Evolutionary conservation across 768 basidiomycete species (phyloP).

Genomic region (Harrya chromipes): DNA sequence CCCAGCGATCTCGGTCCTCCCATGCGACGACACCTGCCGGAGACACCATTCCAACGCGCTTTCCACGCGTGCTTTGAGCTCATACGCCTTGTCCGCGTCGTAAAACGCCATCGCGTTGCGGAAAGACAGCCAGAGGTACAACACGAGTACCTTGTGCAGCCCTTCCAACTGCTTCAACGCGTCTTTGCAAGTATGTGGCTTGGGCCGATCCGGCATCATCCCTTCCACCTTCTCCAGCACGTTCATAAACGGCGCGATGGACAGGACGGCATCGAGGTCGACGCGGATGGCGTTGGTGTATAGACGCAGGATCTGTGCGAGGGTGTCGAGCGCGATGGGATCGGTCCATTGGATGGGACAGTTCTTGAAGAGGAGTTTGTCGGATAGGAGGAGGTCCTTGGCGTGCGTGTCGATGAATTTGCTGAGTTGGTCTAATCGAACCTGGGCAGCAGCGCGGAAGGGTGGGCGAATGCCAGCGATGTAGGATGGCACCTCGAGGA

Average conservation of each 20-base stretch:
- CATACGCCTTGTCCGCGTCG: conserved; percentile 46
- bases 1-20: not conserved
- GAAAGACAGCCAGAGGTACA: conserved; percentile 84
- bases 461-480: conserved; percentile 43
- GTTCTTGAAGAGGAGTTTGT: conserved; percentile 43
- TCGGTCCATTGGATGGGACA: conserved; percentile 42
- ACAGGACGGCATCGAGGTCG: conserved; percentile 19
- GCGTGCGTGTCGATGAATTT: conserved; percentile 43
- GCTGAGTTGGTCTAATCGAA: conserved; percentile 30
- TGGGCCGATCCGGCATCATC: conserved; percentile 18
- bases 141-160: conserved; percentile 69
- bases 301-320: conserved; percentile 19
- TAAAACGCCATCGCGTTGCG: conserved; percentile 68
- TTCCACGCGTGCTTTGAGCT: conserved; percentile 63
- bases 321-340: conserved; percentile 17
- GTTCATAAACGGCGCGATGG: conserved; percentile 21
- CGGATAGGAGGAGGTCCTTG: conserved; percentile 39
- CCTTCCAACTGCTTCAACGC: conserved; percentile 53
- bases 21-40: conserved; percentile 35
- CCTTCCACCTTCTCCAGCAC: conserved; percentile 20
- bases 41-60: conserved; percentile 63
- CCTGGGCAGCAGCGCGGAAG: conserved; percentile 37
- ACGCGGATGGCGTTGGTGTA: conserved; percentile 36
- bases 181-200: conserved; percentile 5
- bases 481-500: conserved; percentile 50